A percentile compares a stretch with the other conserved stretches of the same genome.
Conservation (phyloP, 257 asterid species). For the Solanum sejunctum region DNA sequence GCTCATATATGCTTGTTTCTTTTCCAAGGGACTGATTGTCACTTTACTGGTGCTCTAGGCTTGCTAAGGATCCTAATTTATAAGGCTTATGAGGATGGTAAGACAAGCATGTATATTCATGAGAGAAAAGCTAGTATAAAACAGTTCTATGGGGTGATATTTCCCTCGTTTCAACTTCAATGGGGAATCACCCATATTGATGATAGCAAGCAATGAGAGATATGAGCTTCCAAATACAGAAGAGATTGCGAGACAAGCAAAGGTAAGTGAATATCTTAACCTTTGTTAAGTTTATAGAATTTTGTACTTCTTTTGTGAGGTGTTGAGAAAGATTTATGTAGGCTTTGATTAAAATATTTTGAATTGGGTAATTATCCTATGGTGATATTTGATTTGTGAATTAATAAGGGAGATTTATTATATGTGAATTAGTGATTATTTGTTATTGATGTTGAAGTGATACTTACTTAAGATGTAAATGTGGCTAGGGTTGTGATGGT, state of each 20-base stretch:
- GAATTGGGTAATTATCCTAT: no score
- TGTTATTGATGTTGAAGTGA: no score
- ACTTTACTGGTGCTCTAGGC: constrained; percentile 84
- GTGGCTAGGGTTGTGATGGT: no score
- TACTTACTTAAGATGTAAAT: no score
- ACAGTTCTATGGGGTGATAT: constrained; percentile 81
- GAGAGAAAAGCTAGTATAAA: constrained; percentile 75
- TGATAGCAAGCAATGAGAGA: constrained; percentile 72
- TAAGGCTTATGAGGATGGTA: constrained; percentile 84
- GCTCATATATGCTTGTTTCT: constrained; percentile 71
- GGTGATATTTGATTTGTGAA: no score
- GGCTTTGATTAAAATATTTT: no score
- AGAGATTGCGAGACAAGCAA: constrained; percentile 41
- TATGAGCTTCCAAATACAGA: constrained; percentile 41
- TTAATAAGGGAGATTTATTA: no score
- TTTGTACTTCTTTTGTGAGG: no score
- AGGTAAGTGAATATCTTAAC: constrained; percentile 24
- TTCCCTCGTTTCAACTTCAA: constrained; percentile 71
- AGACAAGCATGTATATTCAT: constrained; percentile 58
- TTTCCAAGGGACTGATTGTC: constrained; percentile 88
- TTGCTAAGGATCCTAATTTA: constrained; percentile 62
- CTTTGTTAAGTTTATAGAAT: no score
- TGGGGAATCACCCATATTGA: constrained; percentile 68
- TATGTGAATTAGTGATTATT: no score
- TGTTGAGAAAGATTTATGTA: no score